Conservation (phyloP, 2,329 filamentous ascomycete species). For the Cercospora sojina region DNA sequence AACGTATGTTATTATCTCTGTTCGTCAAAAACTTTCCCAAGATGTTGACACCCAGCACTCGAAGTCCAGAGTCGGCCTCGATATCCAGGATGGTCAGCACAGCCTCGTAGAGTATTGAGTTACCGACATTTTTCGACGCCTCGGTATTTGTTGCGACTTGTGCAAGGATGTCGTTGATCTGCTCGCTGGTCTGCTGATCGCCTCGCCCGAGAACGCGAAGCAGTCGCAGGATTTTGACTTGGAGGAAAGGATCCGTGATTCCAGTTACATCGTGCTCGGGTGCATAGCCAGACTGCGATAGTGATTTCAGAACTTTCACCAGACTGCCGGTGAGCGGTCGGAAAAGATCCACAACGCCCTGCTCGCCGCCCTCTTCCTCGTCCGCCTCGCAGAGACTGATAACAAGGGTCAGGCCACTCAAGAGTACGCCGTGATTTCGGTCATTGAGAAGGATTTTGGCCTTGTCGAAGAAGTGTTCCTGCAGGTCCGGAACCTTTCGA, state of each 20-base stretch:
- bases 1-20: slow-evolving; percentile 98
- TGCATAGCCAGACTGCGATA: slow-evolving; percentile 93
- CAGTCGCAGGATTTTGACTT: slow-evolving; percentile 90
- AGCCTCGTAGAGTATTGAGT: slow-evolving; percentile 95
- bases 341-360: slow-evolving; percentile 87
- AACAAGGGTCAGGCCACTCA: slow-evolving; percentile 88
- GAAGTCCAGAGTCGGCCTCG: slow-evolving; percentile 90
- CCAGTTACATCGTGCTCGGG: slow-evolving; percentile 98
- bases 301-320: slow-evolving; percentile 84
- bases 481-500: slow-evolving; percentile 92
- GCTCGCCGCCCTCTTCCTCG: slow-evolving; percentile 86
- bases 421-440: slow-evolving; percentile 89
- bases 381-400: slow-evolving; percentile 93
- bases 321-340: slow-evolving; percentile 78
- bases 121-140: slow-evolving; percentile 96
- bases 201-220: slow-evolving; percentile 83
- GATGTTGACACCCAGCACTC: slow-evolving; percentile 96
- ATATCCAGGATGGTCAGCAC: slow-evolving; percentile 97
- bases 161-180: slow-evolving; percentile 97
- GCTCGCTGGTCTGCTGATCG: slow-evolving; percentile 83
- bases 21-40: slow-evolving; percentile 98
- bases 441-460: slow-evolving; percentile 84
- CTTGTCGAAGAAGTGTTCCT: slow-evolving; percentile 96
- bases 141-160: slow-evolving; percentile 94
- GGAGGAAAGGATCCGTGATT: slow-evolving; percentile 90